Conservation (phyloP, 2,329 filamentous ascomycete genomes). For the Periconia digitata region DNA sequence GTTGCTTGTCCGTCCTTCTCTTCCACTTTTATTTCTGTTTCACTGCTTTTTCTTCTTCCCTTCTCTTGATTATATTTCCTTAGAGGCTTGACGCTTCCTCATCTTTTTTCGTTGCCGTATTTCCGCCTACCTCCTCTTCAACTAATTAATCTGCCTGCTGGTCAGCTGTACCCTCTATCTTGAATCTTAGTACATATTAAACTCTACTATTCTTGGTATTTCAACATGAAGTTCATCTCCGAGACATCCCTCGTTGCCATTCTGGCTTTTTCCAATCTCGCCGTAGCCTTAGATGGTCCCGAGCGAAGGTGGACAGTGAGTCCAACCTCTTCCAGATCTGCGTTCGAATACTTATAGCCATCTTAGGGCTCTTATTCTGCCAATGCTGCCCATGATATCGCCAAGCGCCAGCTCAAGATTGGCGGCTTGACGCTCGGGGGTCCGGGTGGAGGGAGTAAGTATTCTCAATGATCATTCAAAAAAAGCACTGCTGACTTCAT, state of each 20-base stretch:
- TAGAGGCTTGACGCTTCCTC: slow-evolving; percentile 13
- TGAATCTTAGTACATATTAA: not conserved
- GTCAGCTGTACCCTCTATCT: slow-evolving; percentile 8
- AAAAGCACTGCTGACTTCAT: not conserved
- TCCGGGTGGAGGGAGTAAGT: slow-evolving; percentile 22
- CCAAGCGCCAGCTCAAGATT: slow-evolving; percentile 20
- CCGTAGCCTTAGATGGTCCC: slow-evolving; percentile 20
- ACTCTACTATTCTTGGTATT: not conserved
- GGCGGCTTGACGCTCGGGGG: slow-evolving; percentile 33
- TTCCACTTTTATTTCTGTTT: not conserved
- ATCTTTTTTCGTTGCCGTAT: slow-evolving; percentile 6
- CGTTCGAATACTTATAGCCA: too few species aligned
- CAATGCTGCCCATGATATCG: slow-evolving; percentile 14
- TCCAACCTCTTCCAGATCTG: not conserved
- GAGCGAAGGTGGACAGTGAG: slow-evolving; percentile 23
- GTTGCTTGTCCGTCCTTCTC: not conserved
- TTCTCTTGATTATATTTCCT: slow-evolving; percentile 3
- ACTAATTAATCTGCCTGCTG: slow-evolving; percentile 10
- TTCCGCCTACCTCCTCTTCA: slow-evolving; percentile 1
- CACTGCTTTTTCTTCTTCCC: too few species aligned
- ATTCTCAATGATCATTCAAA: not conserved
- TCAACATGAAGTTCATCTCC: slow-evolving; percentile 28
- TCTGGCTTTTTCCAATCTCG: slow-evolving; percentile 23
- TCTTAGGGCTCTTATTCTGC: slow-evolving; percentile 14
- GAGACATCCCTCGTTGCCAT: slow-evolving; percentile 17